Evolutionary conservation across 75 land plant species (phyloP).

Genomic region (Isoetes taiwanensis): DNA sequence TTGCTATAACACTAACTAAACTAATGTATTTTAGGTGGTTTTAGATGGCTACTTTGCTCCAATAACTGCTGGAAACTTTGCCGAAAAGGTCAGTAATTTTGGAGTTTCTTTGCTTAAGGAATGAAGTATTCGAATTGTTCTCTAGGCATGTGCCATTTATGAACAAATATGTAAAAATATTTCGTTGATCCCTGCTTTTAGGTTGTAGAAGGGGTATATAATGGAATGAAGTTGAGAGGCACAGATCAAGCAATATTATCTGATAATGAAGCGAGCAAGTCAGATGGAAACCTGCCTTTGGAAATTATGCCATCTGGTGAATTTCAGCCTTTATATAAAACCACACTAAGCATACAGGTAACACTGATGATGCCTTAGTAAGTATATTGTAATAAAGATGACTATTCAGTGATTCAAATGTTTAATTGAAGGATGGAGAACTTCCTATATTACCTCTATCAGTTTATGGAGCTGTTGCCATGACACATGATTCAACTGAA

Average conservation of each 20-base stretch:
- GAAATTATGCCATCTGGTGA: slow-evolving; percentile 90
- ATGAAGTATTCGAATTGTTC: neutral
- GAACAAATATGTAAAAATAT: neutral
- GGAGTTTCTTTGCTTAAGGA: neutral
- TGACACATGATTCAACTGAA: slow-evolving; percentile 70
- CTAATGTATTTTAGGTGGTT: slow-evolving; percentile 40
- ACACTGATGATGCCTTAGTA: neutral
- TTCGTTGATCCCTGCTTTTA: slow-evolving; percentile 13
- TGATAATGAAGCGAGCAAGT: slow-evolving; percentile 34
- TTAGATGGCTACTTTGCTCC: slow-evolving; percentile 97
- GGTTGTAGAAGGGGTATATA: slow-evolving; percentile 71
- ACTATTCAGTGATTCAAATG: neutral
- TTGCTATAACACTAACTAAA: neutral
- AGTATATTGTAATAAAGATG: too few species aligned
- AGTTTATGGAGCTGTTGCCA: slow-evolving; percentile 95
- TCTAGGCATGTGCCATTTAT: neutral
- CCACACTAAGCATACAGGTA: slow-evolving; percentile 79
- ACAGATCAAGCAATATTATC: slow-evolving; percentile 73
- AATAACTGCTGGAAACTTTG: slow-evolving; percentile 89
- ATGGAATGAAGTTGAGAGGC: slow-evolving; percentile 52
- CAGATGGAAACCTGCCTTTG: slow-evolving; percentile 42
- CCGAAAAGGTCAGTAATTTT: slow-evolving; percentile 66
- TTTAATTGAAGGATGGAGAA: slow-evolving; percentile 62
- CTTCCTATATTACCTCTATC: slow-evolving; percentile 89
- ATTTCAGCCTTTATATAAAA: slow-evolving; percentile 83